Conservation (phyloP, 2,329 filamentous ascomycete genomes). For the Juglanconis sp. region DNA sequence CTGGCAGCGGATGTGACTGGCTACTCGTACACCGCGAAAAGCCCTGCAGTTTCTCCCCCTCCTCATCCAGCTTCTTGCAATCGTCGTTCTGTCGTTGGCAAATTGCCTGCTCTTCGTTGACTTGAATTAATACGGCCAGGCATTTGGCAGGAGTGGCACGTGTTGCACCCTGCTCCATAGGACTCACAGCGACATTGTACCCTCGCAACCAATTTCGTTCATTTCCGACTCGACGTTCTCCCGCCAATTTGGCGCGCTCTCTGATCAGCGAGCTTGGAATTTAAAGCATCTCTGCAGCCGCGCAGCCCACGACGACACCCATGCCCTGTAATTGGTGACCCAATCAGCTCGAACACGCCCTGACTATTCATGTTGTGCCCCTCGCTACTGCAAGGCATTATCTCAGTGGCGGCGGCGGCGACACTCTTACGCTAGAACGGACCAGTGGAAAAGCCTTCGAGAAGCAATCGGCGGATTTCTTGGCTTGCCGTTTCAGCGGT, state of each 20-base stretch:
- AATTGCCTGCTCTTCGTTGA: slow-evolving; percentile 7
- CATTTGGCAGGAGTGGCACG: slow-evolving; percentile 12
- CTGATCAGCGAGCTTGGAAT: slow-evolving; percentile 4
- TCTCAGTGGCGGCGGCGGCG: neutral
- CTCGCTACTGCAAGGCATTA: slow-evolving; percentile 14
- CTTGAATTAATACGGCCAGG: slow-evolving; percentile 7
- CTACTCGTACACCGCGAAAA: neutral
- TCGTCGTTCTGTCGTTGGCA: neutral
- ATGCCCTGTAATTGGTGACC: neutral
- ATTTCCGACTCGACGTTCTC: slow-evolving; percentile 14
- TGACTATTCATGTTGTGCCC: slow-evolving; percentile 15
- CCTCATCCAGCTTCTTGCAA: neutral
- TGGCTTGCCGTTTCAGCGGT: slow-evolving; percentile 3
- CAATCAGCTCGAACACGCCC: slow-evolving; percentile 8
- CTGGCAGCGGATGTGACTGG: slow-evolving; percentile 1
- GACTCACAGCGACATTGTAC: slow-evolving; percentile 11
- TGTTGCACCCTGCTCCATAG: slow-evolving; percentile 2
- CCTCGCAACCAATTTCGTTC: slow-evolving; percentile 15
- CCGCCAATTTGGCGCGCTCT: slow-evolving; percentile 2
- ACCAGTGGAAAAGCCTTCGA: slow-evolving; percentile 6
- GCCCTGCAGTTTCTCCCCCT: neutral
- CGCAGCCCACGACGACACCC: neutral
- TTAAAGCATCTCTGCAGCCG: slow-evolving; percentile 1
- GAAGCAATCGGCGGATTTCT: slow-evolving; percentile 9
- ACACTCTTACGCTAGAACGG: neutral